These are phyloP conservation scores for Coffea canephora DNA, from an alignment of 257 asterid species.

Conservation along the genomic window DNA sequence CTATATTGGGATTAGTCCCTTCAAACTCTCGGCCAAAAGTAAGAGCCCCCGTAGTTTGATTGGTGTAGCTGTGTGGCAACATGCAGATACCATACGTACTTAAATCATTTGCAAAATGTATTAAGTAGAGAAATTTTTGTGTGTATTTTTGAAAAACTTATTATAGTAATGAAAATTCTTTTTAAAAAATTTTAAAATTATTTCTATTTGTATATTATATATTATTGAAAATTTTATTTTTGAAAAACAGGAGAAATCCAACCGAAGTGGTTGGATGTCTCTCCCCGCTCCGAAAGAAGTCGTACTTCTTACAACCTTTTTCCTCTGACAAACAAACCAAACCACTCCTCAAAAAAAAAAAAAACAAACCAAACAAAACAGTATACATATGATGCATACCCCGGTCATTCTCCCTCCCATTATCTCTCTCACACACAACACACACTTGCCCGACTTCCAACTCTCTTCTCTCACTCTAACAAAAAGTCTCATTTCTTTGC, in stretches of 20 bases:
- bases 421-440: slow-evolving; percentile 1
- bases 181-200: too few species aligned
- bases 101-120: too few species aligned
- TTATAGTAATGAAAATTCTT: too few species aligned
- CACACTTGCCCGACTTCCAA: background rate
- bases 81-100: too few species aligned
- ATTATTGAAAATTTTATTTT: too few species aligned
- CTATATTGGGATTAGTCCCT: too few species aligned
- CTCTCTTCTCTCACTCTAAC: slow-evolving; percentile 10
- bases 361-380: background rate
- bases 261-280: slow-evolving; percentile 33
- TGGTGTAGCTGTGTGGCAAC: background rate
- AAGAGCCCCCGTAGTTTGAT: too few species aligned
- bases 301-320: slow-evolving; percentile 36
- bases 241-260: too few species aligned
- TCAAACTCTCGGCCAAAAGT: background rate
- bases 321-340: slow-evolving; percentile 22
- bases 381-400: background rate
- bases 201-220: too few species aligned
- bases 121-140: too few species aligned
- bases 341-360: too few species aligned
- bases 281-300: slow-evolving; percentile 29
- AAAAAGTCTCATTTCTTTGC: background rate
- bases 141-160: too few species aligned
- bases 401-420: background rate